Evolutionary conservation across 441 rosid genomes (phyloP).

Genomic region (Pelargonium fulgidum): DNA sequence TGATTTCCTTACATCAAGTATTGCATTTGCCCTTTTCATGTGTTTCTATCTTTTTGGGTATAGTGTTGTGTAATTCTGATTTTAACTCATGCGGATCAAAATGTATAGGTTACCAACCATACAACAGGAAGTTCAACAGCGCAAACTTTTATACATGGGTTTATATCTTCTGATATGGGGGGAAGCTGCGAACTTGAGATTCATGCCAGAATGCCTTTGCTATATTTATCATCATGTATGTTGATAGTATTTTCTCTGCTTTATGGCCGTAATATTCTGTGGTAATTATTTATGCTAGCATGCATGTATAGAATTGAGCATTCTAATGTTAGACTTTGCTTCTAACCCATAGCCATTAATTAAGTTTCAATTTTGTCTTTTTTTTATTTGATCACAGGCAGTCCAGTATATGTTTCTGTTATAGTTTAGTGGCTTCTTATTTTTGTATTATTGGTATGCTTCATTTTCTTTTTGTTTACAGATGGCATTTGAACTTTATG

Average conservation of each 20-base stretch:
- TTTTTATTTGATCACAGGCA: neutral
- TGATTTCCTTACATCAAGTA: neutral
- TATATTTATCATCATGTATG: slow-evolving; percentile 96
- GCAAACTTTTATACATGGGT: slow-evolving; percentile 91
- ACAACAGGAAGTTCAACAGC: slow-evolving; percentile 98
- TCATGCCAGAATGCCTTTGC: slow-evolving; percentile 99
- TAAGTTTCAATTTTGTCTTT: neutral
- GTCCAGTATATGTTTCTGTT: neutral
- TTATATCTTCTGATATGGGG: slow-evolving; percentile 97
- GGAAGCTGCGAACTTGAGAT: slow-evolving; percentile 96
- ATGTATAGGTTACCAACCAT: slow-evolving; percentile 89
- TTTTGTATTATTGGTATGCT: slow-evolving; percentile 1
- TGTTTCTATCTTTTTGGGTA: neutral
- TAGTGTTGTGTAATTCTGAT: too few species aligned
- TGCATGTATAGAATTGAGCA: neutral
- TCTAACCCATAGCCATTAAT: neutral
- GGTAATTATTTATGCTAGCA: neutral
- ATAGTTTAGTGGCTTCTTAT: slow-evolving; percentile 3
- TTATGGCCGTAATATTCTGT: neutral
- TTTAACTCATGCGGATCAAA: slow-evolving; percentile 7
- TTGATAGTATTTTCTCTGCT: slow-evolving; percentile 5
- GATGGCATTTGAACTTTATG: slow-evolving; percentile 99
- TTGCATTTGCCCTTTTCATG: neutral
- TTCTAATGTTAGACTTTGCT: neutral
- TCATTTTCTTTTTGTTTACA: slow-evolving; percentile 21